Conservation (phyloP, 2,329 filamentous ascomycete species). For the Eutypella sp. region DNA sequence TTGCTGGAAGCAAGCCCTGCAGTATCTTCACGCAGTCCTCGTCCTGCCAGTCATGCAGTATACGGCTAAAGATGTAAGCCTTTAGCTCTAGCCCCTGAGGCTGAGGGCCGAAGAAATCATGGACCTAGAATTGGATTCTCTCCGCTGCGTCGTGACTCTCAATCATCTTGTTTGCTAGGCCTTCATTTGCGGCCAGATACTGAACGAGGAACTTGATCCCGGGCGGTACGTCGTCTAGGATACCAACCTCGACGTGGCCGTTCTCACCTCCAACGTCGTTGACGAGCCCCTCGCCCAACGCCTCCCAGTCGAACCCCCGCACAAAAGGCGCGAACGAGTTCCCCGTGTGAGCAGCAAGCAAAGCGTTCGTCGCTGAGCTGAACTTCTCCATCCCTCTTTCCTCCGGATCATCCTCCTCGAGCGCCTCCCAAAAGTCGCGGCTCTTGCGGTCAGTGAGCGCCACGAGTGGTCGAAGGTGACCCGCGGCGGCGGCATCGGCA, state of each 20-base stretch:
- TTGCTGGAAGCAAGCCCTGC: slow-evolving; percentile 25
- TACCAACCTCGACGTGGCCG: slow-evolving; percentile 3
- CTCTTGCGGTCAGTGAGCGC: slow-evolving; percentile 4
- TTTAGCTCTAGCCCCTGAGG: slow-evolving; percentile 20
- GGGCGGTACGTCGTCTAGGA: slow-evolving; percentile 3
- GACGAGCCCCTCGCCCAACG: not conserved
- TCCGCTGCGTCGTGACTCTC: slow-evolving; percentile 5
- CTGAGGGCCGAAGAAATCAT: slow-evolving; percentile 33
- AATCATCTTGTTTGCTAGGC: slow-evolving; percentile 2
- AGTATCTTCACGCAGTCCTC: slow-evolving; percentile 31
- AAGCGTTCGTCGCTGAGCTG: slow-evolving; percentile 5
- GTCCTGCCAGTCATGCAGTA: slow-evolving; percentile 37
- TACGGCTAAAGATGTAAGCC: slow-evolving; percentile 32
- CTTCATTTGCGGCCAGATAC: slow-evolving; percentile 4
- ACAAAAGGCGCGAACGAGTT: slow-evolving; percentile 3
- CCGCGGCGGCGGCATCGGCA: too few species aligned
- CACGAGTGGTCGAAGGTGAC: too few species aligned
- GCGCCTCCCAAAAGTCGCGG: slow-evolving; percentile 4
- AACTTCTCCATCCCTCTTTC: slow-evolving; percentile 9
- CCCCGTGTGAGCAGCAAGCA: slow-evolving; percentile 4
- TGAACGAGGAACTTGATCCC: slow-evolving; percentile 6
- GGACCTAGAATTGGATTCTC: slow-evolving; percentile 23
- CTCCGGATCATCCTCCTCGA: slow-evolving; percentile 7
- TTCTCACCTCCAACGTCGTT: slow-evolving; percentile 6
- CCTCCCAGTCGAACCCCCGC: slow-evolving; percentile 4